Evolutionary conservation across 75 land plant species (phyloP).

Genomic region (Chamaecyparis obtusa): DNA sequence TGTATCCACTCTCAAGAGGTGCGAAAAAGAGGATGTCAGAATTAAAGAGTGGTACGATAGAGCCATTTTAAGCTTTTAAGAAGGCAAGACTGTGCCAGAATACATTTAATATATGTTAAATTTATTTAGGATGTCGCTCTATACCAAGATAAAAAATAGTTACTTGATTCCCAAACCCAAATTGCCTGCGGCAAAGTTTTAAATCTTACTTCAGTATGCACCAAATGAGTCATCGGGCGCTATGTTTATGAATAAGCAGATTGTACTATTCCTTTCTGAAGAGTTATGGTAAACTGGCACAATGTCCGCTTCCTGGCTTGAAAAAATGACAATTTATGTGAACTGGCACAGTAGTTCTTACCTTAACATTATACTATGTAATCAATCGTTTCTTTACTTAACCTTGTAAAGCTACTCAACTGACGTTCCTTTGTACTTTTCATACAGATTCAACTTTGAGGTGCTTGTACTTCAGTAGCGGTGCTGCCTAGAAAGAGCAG

Average conservation of each 20-base stretch:
- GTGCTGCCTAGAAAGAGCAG: background rate
- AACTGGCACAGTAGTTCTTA: background rate
- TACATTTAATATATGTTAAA: background rate
- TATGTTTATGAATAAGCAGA: background rate
- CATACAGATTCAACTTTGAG: background rate
- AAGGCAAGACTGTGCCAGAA: background rate
- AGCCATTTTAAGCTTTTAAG: background rate
- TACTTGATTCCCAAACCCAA: background rate
- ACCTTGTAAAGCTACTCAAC: background rate
- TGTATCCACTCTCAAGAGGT: background rate
- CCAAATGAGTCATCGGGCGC: background rate
- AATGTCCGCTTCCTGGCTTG: background rate
- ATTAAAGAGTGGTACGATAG: background rate
- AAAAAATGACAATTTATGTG: background rate
- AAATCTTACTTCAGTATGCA: background rate
- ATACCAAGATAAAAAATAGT: background rate
- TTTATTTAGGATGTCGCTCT: background rate
- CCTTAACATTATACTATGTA: background rate
- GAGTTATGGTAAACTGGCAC: background rate
- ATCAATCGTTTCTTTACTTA: background rate
- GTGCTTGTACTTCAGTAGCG: background rate
- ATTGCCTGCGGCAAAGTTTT: background rate
- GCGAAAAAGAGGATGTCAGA: background rate
- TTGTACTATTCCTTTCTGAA: background rate
- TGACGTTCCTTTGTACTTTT: background rate